Conservation (phyloP, 176 grass and related monocot species). For the Aegilops longissima region DNA sequence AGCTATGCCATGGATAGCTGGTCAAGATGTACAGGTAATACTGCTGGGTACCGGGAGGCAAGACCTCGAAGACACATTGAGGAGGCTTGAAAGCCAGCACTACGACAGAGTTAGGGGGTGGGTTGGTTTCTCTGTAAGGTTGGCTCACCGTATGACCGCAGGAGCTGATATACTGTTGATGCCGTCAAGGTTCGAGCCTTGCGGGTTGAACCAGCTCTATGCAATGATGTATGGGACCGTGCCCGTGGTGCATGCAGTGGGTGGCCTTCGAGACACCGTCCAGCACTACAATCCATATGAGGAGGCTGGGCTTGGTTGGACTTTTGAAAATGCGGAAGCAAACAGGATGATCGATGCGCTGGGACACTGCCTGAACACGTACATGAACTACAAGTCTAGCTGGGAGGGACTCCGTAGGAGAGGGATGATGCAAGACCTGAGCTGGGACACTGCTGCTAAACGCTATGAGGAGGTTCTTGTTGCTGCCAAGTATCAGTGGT, state of each 20-base stretch:
- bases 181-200: conserved; percentile 94
- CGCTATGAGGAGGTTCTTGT: conserved; percentile 77
- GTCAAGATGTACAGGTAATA: conserved; percentile 81
- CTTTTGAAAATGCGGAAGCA: conserved; percentile 73
- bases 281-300: conserved; percentile 81
- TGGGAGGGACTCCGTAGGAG: conserved; percentile 88
- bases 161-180: conserved; percentile 86
- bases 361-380: conserved; percentile 82
- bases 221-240: conserved; percentile 98
- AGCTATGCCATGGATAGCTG: conserved; percentile 87
- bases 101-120: conserved; percentile 65
- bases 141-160: conserved; percentile 87
- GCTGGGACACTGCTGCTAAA: conserved; percentile 89
- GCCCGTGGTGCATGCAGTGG: conserved; percentile 92
- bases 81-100: conserved; percentile 63
- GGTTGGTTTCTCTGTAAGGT: conserved; percentile 91
- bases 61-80: conserved; percentile 89
- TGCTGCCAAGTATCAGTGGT: conserved; percentile 88
- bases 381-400: conserved; percentile 64
- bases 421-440: conserved; percentile 94
- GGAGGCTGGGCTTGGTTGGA: conserved; percentile 76
- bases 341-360: conserved; percentile 80
- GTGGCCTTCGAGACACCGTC: conserved; percentile 82
- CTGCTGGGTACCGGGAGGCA: conserved; percentile 82
- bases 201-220: conserved; percentile 88